Conservation (phyloP, 2,329 filamentous ascomycete genomes). For the Diaporthe humulicola region DNA sequence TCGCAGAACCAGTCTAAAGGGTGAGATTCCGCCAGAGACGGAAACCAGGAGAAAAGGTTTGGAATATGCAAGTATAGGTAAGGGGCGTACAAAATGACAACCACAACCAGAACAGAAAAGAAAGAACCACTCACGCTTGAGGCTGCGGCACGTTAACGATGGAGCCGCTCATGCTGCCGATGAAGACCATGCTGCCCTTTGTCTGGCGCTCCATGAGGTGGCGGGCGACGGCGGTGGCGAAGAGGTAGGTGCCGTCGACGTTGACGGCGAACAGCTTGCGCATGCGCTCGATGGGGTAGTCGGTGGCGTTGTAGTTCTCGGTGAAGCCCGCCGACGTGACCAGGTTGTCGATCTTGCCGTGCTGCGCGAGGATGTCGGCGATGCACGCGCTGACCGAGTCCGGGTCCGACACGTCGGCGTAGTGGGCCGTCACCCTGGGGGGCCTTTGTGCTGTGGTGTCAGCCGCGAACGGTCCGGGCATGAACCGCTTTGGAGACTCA, state of each 20-base stretch:
- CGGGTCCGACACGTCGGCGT: constrained; percentile 86
- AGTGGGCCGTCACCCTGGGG: constrained; percentile 90
- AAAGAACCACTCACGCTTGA: constrained; percentile 73
- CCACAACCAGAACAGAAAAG: background rate
- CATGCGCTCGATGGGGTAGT: constrained; percentile 91
- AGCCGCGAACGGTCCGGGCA: background rate
- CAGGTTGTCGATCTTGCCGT: constrained; percentile 89
- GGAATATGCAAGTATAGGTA: background rate
- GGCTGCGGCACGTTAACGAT: constrained; percentile 97
- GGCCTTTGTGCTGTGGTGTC: constrained; percentile 62
- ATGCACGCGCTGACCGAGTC: constrained; percentile 83
- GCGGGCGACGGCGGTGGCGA: constrained; percentile 85
- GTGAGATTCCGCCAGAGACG: background rate
- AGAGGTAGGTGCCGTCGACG: constrained; percentile 91
- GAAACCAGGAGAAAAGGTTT: background rate
- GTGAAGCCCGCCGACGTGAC: constrained; percentile 98
- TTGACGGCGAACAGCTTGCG: constrained; percentile 96
- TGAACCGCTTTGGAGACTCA: constrained; percentile 52
- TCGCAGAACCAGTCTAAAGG: background rate
- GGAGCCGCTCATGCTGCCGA: constrained; percentile 93
- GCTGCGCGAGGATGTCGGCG: constrained; percentile 75
- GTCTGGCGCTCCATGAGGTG: constrained; percentile 88
- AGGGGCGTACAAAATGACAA: background rate
- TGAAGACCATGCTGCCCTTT: constrained; percentile 90
- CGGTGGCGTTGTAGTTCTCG: constrained; percentile 93